phyloP scores from a whole-genome alignment of 192 early-diverging fungal genomes.

The Dissophora globulifera region DNA sequence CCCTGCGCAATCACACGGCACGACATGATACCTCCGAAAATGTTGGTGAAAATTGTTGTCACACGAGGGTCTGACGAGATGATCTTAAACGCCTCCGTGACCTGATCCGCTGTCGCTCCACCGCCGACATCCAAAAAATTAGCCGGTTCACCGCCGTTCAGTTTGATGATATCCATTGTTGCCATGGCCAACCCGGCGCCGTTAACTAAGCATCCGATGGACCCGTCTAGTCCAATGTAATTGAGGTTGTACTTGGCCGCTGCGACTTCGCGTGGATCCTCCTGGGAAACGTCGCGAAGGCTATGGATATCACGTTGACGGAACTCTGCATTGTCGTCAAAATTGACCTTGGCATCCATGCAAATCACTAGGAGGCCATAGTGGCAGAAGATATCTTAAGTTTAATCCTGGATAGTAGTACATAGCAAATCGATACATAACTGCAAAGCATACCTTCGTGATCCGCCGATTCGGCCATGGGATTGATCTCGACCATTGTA shows the following conservation, averaged over 20 bases:
- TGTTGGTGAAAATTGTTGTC: constrained; percentile 98
- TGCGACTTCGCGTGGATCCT: constrained; percentile 97
- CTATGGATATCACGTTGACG: constrained; percentile 91
- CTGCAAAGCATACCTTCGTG: constrained; percentile 79
- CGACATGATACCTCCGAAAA: constrained; percentile 99
- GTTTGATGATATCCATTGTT: constrained; percentile 99
- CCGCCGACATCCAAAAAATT: constrained; percentile 99
- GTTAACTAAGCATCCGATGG: constrained; percentile 98
- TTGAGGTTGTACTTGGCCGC: constrained; percentile 98
- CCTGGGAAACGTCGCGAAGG: constrained; percentile 93
- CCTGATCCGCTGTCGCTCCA: constrained; percentile 93
- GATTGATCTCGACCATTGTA: constrained; percentile 99
- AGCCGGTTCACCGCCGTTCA: constrained; percentile 97
- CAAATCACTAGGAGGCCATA: constrained; percentile 70
- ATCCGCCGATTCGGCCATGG: constrained; percentile 90
- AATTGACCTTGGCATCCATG: constrained; percentile 99
- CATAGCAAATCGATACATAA: no score
- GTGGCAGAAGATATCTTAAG: no score
- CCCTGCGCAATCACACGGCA: constrained; percentile 99
- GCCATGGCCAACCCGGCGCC: constrained; percentile 99
- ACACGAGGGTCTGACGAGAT: constrained; percentile 97
- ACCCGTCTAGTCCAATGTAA: constrained; percentile 99
- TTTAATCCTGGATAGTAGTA: no score
- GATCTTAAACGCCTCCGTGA: constrained; percentile 99
- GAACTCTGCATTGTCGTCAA: constrained; percentile 99